Evolutionary conservation across 495 filamentous ascomycete species (phyloP).

Genomic region (Hyaloscypha finlandica): DNA sequence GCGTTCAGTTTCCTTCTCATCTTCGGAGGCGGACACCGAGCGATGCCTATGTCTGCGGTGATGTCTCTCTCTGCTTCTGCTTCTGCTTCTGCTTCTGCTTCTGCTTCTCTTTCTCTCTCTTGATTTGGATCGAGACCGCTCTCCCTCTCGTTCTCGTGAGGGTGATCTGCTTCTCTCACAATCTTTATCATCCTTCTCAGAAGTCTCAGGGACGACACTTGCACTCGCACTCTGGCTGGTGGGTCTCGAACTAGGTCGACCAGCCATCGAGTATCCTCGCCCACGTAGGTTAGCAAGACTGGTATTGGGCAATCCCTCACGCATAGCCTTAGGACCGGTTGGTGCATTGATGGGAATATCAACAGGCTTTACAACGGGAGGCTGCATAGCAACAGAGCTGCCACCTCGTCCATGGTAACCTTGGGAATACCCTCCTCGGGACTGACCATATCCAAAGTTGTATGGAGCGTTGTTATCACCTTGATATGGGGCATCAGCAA

Average conservation of each 20-base stretch:
- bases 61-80: conserved; percentile 53
- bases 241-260: conserved; percentile 15
- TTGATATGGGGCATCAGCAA: conserved; percentile 8
- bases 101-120: conserved; percentile 32
- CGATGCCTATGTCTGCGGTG: conserved; percentile 59
- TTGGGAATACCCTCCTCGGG: conserved; percentile 18
- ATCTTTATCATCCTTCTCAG: conserved; percentile 23
- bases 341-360: conserved; percentile 69
- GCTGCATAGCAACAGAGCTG: conserved; percentile 20
- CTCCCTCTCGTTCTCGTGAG: conserved; percentile 24
- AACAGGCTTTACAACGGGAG: conserved; percentile 27
- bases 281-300: conserved; percentile 57
- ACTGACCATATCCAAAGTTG: conserved; percentile 14
- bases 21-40: conserved; percentile 50
- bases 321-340: conserved; percentile 90
- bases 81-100: conserved; percentile 23
- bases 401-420: conserved; percentile 25
- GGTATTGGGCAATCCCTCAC: conserved; percentile 80
- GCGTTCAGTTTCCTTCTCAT: conserved; percentile 51
- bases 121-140: conserved; percentile 40
- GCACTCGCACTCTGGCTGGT: conserved; percentile 22
- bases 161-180: conserved; percentile 27
- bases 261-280: conserved; percentile 30
- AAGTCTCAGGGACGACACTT: conserved; percentile 26
- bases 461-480: conserved; percentile 4